Evolutionary conservation across 2,329 filamentous ascomycete species (phyloP), one percentile per base, ranked within the genome.

Genomic region (Davidsoniella neocaledoniae): DNA sequence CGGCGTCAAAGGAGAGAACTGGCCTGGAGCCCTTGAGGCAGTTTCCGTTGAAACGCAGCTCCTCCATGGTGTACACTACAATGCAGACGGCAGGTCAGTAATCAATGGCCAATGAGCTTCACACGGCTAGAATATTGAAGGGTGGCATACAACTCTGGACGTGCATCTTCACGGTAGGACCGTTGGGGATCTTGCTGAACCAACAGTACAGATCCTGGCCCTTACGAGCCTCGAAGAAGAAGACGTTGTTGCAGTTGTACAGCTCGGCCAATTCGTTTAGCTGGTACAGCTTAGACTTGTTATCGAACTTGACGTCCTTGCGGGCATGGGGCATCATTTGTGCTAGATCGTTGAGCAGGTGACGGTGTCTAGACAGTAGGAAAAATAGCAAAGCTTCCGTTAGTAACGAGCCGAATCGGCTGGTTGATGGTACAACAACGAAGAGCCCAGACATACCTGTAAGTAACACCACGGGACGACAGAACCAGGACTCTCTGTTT

Each of bases 291-390:
- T 91, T 87, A 37, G 85, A 88, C 68, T 96, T 96, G 48, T 86
- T 91, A 65, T 98, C 91, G 57, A 95, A 85, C 67, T 98, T 98
- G 58, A 84, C 86, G 63, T 98, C 91, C 69, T 94, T 94, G 61
- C 86, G 80, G 56, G 81, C 81, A 64, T 98, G 91, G 2, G 91
- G 91, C 56, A 98, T 79, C 65, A 98, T 79, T 26, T 83, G 75
- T 52, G 86, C 79, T 44, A 98, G 73, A 61, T 98, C 91, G 60
- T 88, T 85, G 55, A 98, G 74, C 41, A 98, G 73, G 68, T 98
- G 91, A 41, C 91, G 83, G 65, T 95, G 91, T 65, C 90, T 93
- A 58, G 38, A 53, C 39, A 46, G 21, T 48, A 37, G 16, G 37
- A 25, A 17, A 43, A 12, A 21, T 16, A 43, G 7, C n/a, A 19